Evolutionary conservation across 1,284 basidiomycete species (phyloP).

Genomic region (Malassezia globosa): DNA sequence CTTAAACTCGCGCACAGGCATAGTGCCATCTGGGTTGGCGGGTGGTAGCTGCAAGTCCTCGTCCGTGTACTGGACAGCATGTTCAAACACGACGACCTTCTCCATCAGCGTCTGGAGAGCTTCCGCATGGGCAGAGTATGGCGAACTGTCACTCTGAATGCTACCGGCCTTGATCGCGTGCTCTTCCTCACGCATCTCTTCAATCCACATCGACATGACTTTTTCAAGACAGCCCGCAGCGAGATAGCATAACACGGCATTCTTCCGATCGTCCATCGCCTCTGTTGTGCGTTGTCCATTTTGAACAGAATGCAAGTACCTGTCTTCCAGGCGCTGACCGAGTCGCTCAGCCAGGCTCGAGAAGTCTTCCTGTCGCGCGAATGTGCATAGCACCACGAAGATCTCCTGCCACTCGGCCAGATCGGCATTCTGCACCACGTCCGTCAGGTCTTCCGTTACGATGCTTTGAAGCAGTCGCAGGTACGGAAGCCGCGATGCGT

Average conservation of each 20-base stretch:
- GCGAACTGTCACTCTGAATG: constrained; percentile 21
- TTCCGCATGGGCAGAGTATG: constrained; percentile 72
- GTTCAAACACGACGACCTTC: constrained; percentile 87
- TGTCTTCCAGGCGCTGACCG: constrained; percentile 77
- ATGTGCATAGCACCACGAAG: constrained; percentile 92
- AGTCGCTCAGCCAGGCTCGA: constrained; percentile 76
- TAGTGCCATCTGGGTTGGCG: constrained; percentile 49
- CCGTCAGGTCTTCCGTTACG: constrained; percentile 77
- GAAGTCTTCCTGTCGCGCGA: constrained; percentile 76
- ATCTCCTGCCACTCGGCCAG: constrained; percentile 90
- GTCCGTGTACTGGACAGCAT: constrained; percentile 77
- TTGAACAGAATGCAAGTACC: constrained; percentile 55
- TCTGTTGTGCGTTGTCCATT: constrained; percentile 15
- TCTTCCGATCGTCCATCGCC: constrained; percentile 62
- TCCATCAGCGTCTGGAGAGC: constrained; percentile 90
- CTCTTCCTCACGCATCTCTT: constrained; percentile 83
- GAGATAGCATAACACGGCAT: constrained; percentile 75
- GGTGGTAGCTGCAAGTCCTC: constrained; percentile 57
- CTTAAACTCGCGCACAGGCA: constrained; percentile 63
- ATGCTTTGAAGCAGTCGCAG: constrained; percentile 90
- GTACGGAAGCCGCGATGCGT: constrained; percentile 68
- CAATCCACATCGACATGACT: constrained; percentile 80
- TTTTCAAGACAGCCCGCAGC: constrained; percentile 81
- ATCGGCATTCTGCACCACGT: constrained; percentile 92
- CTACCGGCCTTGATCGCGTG: constrained; percentile 23